These are phyloP conservation scores for Lactarius hatsudake DNA, from an alignment of 768 basidiomycete genomes.

Conservation along the genomic window DNA sequence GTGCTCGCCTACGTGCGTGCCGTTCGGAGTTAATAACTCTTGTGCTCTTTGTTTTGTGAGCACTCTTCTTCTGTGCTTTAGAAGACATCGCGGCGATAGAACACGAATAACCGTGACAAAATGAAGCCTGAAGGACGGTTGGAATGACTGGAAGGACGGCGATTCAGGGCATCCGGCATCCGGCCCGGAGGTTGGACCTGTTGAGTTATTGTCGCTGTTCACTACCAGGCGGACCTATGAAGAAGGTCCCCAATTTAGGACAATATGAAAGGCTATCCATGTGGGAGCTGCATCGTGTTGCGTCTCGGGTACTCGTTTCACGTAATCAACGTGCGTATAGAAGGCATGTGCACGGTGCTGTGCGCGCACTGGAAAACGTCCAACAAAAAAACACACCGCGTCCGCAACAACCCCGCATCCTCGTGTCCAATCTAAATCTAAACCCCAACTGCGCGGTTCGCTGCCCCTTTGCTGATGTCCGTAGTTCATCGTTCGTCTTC, in stretches of 20 bases:
- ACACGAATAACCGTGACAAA: not conserved
- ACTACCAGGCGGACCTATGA: too few relatives aligned
- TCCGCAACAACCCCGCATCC: not conserved
- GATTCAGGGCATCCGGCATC: not conserved
- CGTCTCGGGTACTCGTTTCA: not conserved
- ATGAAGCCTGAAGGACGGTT: not conserved
- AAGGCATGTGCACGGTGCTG: not conserved
- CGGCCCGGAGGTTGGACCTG: too few relatives aligned
- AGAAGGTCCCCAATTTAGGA: not conserved
- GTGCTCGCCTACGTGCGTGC: not conserved
- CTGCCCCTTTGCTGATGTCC: not conserved
- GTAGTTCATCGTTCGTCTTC: too few relatives aligned
- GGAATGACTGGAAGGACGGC: too few relatives aligned
- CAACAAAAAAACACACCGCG: not conserved
- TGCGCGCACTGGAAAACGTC: not conserved
- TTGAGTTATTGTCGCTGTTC: too few relatives aligned
- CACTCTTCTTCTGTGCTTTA: not conserved
- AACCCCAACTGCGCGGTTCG: not conserved
- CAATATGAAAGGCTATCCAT: not conserved
- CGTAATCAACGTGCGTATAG: not conserved
- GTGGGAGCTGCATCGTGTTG: not conserved
- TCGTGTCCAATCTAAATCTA: not conserved
- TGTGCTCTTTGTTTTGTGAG: not conserved
- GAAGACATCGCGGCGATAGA: not conserved
- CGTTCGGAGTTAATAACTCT: not conserved